A percentile compares a stretch with the other conserved stretches of the same genome.
These are phyloP conservation scores for Novymonas esmeraldas DNA, from an alignment of 208 protist species.

Conservation along the genomic window DNA sequence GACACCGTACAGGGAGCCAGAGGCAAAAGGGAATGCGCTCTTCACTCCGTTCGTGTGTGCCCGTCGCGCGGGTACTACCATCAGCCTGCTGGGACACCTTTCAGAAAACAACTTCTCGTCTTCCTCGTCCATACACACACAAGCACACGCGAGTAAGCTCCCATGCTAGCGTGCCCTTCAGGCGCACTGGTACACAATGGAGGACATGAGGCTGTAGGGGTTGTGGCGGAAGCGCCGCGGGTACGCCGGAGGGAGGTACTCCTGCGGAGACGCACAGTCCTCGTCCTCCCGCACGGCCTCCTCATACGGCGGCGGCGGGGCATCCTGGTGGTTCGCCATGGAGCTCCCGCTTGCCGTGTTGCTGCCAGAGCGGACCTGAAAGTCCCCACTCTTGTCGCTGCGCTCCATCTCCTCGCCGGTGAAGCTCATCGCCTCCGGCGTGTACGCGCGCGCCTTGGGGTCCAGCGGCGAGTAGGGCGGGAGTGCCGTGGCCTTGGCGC, in stretches of 20 bases:
- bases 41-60: neutral
- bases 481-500: neutral
- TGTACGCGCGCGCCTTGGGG: neutral
- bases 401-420: slow-evolving; percentile 14
- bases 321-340: slow-evolving; percentile 10
- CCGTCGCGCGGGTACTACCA: no score
- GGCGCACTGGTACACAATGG: slow-evolving; percentile 38
- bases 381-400: slow-evolving; percentile 11
- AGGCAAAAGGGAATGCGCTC: neutral
- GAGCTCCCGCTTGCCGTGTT: slow-evolving; percentile 1
- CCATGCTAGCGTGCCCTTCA: neutral
- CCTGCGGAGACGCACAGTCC: neutral
- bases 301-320: slow-evolving; percentile 60
- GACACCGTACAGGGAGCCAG: no score
- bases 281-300: slow-evolving; percentile 31
- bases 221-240: slow-evolving; percentile 73
- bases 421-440: slow-evolving; percentile 12
- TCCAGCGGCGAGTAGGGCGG: slow-evolving; percentile 13
- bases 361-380: neutral
- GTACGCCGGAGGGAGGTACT: slow-evolving; percentile 45
- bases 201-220: slow-evolving; percentile 55
- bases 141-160: no score
- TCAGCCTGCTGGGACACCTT: no score
- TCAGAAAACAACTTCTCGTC: no score
- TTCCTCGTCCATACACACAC: neutral